These are phyloP conservation scores for Russula brevipes DNA, from an alignment of 768 basidiomycete genomes.

Conservation along the genomic window DNA sequence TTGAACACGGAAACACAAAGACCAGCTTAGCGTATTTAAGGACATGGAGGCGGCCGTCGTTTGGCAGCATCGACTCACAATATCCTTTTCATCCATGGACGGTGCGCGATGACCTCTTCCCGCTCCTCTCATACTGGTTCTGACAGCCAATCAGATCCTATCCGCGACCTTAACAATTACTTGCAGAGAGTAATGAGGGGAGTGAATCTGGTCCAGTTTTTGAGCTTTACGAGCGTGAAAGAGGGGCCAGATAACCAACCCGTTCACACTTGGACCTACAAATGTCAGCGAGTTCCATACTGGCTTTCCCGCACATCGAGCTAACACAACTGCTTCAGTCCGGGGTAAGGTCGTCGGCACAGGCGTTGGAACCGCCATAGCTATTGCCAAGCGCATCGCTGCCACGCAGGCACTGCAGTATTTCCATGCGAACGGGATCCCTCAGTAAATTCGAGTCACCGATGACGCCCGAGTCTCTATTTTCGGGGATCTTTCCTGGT, in stretches of 20 bases:
- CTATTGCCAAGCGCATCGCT: not conserved
- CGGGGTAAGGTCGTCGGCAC: not conserved
- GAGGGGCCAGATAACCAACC: not conserved
- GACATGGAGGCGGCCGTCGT: not conserved
- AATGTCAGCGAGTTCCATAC: conserved; percentile 2
- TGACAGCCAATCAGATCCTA: conserved; percentile 1
- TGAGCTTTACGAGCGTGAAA: not conserved
- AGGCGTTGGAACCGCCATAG: not conserved
- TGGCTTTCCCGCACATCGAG: too few species aligned
- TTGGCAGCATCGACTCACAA: not conserved
- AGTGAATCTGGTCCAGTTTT: not conserved
- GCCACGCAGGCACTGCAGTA: conserved; percentile 2
- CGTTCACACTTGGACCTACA: not conserved
- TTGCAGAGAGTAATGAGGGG: not conserved
- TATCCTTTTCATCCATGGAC: not conserved
- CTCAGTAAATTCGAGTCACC: not conserved
- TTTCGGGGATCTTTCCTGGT: too few species aligned
- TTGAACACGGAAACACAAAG: not conserved
- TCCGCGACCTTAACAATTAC: conserved; percentile 13
- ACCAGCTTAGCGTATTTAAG: conserved; percentile 1
- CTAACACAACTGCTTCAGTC: not conserved
- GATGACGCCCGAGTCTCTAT: not conserved
- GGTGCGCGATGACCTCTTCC: not conserved
- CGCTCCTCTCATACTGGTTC: not conserved
- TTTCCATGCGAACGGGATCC: not conserved